Base-by-base conservation (phyloP, 176 grass and related monocot genomes). In the Juncus effusus region DNA sequence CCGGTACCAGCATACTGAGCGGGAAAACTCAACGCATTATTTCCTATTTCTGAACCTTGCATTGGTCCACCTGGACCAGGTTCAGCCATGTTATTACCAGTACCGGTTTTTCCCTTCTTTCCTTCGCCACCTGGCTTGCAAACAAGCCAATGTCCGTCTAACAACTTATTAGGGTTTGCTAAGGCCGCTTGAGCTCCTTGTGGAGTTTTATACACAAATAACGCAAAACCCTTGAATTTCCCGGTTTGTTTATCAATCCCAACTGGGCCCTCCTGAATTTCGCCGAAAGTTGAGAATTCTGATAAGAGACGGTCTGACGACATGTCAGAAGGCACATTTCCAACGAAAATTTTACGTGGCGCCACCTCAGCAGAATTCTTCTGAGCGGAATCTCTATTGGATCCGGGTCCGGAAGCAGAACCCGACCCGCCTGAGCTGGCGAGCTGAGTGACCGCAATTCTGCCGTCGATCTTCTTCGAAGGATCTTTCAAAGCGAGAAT, bases 201-300 rank as follows among this genome's bases (percentile, higher is more conserved):
- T 3, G 74, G 80, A 5, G 88, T 99, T 75, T 99, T 99, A 90
- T 99, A 99, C 1, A 99, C 95, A 3, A 99, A 99, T 13, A 99
- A 82, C 0, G 95, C 83, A 36, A 87, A 99, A 3, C 95, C 95
- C 60, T 83, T 79, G 66, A 99, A 99, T 50, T 87, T 99, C 36
- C 95, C 95, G 2, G 95, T 99, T 77, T 80, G 83, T 60, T 99
- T 99, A 61, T 99, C 94, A 7, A 99, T 93, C 3, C 94, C 94
- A 11, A 99, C 65, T 3, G 94, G 94, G n/a, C 95, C 94, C 76
- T 93, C 95, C 75, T 93, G 88, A 14, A 99, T 99, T 78, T 99
- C 89, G 2, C 95, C 95, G 47, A 93, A 99, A 2, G 85, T 40
- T 1, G 82, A 60, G 0, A 99, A 99, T 66, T 93, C 85, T 0